These are phyloP conservation scores for Aspergillus biplanus DNA, from an alignment of 495 filamentous ascomycete species.

Conservation along the genomic window DNA sequence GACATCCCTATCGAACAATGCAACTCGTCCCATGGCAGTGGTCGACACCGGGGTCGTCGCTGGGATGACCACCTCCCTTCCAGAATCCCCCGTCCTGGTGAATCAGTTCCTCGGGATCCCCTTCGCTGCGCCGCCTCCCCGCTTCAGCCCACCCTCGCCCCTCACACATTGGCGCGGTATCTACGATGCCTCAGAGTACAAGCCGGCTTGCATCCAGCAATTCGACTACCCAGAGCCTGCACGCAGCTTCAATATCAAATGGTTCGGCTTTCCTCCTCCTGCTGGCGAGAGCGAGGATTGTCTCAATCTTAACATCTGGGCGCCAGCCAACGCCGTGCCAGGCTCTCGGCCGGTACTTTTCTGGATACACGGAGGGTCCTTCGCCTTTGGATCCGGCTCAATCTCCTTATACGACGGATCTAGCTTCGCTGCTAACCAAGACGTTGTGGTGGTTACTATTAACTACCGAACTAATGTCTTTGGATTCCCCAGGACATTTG, in stretches of 20 bases:
- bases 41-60: constrained; percentile 28
- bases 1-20: not conserved
- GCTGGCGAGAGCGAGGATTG: constrained; percentile 46
- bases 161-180: constrained; percentile 20
- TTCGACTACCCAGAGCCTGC: constrained; percentile 20
- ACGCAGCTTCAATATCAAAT: constrained; percentile 1
- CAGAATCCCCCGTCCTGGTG: constrained; percentile 24
- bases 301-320: constrained; percentile 48
- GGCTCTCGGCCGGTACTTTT: constrained; percentile 32
- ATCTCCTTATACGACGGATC: constrained; percentile 35
- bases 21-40: constrained; percentile 24
- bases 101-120: constrained; percentile 40
- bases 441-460: constrained; percentile 30
- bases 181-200: constrained; percentile 34
- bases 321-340: constrained; percentile 19
- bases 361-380: constrained; percentile 33
- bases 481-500: constrained; percentile 35
- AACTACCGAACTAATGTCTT: constrained; percentile 43
- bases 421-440: constrained; percentile 31
- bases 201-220: constrained; percentile 44
- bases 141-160: constrained; percentile 38
- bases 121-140: constrained; percentile 35
- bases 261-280: constrained; percentile 5
- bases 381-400: constrained; percentile 22
- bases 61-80: constrained; percentile 33